Percentiles rank a stretch among this genome's conserved stretches.
Evolutionary conservation across 768 basidiomycete genomes (phyloP).

Genomic region (Boletus sensibilis): DNA sequence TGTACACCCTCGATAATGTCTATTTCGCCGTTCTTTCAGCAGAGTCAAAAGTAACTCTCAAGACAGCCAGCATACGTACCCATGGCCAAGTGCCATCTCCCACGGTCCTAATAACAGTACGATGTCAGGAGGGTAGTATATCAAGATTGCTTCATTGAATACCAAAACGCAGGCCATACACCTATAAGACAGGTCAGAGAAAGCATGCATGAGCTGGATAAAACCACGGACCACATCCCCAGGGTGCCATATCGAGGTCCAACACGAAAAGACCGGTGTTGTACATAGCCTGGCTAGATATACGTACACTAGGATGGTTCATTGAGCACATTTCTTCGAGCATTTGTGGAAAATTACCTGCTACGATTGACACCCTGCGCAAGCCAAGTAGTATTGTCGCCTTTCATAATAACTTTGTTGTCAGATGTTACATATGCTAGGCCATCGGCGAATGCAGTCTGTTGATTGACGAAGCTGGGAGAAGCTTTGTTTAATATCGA

Average conservation of each 20-base stretch:
- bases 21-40: conserved; percentile 71
- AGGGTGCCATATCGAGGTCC: conserved; percentile 80
- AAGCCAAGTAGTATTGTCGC: conserved; percentile 64
- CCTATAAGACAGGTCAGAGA: conserved; percentile 37
- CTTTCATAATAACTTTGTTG: conserved; percentile 71
- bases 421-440: conserved; percentile 59
- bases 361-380: conserved; percentile 52
- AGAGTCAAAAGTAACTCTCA: conserved; percentile 6
- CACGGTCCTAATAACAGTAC: conserved; percentile 25
- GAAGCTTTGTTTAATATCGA: conserved; percentile 8
- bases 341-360: conserved; percentile 43
- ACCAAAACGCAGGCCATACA: conserved; percentile 85
- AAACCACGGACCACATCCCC: conserved; percentile 68
- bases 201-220: not conserved
- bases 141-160: conserved; percentile 21
- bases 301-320: conserved; percentile 58
- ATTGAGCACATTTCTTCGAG: conserved; percentile 1
- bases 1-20: conserved; percentile 86
- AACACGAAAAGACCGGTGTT: conserved; percentile 82
- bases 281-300: conserved; percentile 62
- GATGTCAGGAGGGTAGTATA: conserved; percentile 1
- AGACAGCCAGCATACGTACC: conserved; percentile 39
- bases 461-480: conserved; percentile 58
- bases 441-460: conserved; percentile 49
- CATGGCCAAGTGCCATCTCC: conserved; percentile 62